phyloP scores from a whole-genome alignment of 1,284 basidiomycete genomes.

The Trichosporon inkin region DNA sequence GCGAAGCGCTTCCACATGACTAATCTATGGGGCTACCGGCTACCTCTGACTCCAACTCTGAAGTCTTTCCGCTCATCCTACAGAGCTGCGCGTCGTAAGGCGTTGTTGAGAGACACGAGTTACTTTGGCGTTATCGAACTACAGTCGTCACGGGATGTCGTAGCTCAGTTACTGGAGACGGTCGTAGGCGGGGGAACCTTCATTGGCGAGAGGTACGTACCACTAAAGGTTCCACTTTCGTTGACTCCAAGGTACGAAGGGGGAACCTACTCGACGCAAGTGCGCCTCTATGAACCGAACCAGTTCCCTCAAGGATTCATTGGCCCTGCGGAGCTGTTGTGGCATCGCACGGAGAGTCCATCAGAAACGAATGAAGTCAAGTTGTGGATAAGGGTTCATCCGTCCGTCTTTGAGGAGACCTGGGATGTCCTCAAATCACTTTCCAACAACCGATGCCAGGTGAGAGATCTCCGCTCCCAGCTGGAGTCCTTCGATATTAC shows the following conservation, averaged over 20 bases:
- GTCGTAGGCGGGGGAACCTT: constrained; percentile 33
- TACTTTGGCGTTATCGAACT: constrained; percentile 74
- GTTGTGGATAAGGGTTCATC: constrained; percentile 75
- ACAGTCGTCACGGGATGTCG: constrained; percentile 58
- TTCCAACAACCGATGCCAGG: constrained; percentile 53
- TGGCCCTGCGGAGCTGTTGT: constrained; percentile 67
- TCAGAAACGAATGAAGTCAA: constrained; percentile 17
- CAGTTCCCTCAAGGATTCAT: constrained; percentile 67
- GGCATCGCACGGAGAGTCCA: constrained; percentile 54
- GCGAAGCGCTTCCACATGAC: constrained; percentile 91
- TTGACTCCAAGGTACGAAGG: constrained; percentile 58
- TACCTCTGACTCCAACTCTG: constrained; percentile 80
- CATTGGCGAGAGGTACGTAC: constrained; percentile 37
- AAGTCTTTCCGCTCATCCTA: constrained; percentile 85
- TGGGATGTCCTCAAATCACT: constrained; percentile 54
- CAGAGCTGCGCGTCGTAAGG: constrained; percentile 73
- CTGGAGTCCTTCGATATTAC: constrained; percentile 79
- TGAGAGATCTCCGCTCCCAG: constrained; percentile 64
- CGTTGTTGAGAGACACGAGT: constrained; percentile 80
- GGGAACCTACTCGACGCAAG: constrained; percentile 45
- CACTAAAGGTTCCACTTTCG: not conserved
- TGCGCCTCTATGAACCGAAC: constrained; percentile 39
- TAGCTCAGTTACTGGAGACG: constrained; percentile 57
- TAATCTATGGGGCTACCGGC: constrained; percentile 79
- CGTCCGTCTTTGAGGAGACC: constrained; percentile 61